These are phyloP conservation scores for Sporodiniella umbellata DNA, from an alignment of 371 early-diverging fungal species.

Conservation along the genomic window DNA sequence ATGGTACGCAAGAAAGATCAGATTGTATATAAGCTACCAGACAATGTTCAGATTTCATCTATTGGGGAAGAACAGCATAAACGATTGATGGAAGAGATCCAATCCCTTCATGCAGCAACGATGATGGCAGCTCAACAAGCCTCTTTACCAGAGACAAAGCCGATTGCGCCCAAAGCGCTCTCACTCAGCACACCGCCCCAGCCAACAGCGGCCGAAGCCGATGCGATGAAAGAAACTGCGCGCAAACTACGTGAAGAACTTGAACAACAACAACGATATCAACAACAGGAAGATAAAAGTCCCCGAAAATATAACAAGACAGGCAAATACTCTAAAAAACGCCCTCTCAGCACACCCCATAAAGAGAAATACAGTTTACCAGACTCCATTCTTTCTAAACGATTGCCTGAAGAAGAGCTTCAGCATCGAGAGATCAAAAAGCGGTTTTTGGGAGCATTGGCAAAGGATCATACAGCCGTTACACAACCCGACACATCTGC, in stretches of 20 bases:
- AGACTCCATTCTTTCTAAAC: conserved; percentile 35
- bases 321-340: conserved; percentile 64
- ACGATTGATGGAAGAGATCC: conserved; percentile 48
- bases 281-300: conserved; percentile 32
- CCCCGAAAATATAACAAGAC: conserved; percentile 63
- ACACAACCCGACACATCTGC: conserved; percentile 54
- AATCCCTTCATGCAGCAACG: conserved; percentile 50
- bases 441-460: conserved; percentile 37
- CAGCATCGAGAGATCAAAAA: conserved; percentile 42
- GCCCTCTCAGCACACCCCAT: conserved; percentile 10
- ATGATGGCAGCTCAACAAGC: conserved; percentile 40
- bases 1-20: conserved; percentile 60
- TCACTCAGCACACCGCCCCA: conserved; percentile 27
- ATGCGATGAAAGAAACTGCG: conserved; percentile 37
- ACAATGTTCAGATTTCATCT: conserved; percentile 54
- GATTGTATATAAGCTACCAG: conserved; percentile 61
- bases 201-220: conserved; percentile 33
- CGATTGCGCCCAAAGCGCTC: conserved; percentile 32
- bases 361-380: conserved; percentile 4
- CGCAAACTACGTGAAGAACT: conserved; percentile 36
- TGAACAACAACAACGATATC: conserved; percentile 25
- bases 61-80: conserved; percentile 50
- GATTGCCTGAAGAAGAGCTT: conserved; percentile 46
- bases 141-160: conserved; percentile 2
- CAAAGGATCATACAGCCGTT: conserved; percentile 51